These are phyloP conservation scores for Pleurotus pulmonarius DNA, from an alignment of 768 basidiomycete genomes.

Conservation along the genomic window DNA sequence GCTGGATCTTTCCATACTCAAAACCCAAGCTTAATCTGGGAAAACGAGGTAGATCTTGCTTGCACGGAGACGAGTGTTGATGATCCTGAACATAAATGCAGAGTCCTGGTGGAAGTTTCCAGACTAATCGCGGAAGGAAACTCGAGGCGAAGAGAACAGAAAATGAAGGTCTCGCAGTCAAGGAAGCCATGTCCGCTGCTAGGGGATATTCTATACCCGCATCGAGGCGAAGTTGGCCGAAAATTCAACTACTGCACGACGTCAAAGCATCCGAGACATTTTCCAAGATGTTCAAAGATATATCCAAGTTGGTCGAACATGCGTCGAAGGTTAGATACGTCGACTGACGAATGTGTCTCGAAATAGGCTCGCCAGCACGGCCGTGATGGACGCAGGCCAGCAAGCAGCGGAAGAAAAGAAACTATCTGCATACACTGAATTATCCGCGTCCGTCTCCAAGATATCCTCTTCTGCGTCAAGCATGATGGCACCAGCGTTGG, in stretches of 20 bases:
- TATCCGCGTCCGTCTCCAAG: conserved; percentile 44
- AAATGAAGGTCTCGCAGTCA: too few species aligned
- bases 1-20: neutral
- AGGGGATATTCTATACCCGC: neutral
- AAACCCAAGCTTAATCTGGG: neutral
- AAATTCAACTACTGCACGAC: too few species aligned
- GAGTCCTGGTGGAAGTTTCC: neutral
- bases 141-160: neutral
- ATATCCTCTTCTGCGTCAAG: conserved; percentile 38
- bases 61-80: too few species aligned
- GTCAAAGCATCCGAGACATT: neutral
- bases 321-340: neutral
- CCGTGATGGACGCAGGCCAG: conserved; percentile 37
- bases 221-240: neutral
- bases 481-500: conserved; percentile 41
- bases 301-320: neutral
- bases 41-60: too few species aligned
- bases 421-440: conserved; percentile 43
- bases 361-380: conserved; percentile 40
- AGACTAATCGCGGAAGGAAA: neutral
- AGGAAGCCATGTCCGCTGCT: neutral
- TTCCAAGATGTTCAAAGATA: neutral
- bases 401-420: conserved; percentile 44
- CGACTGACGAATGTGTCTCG: neutral
- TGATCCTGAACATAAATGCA: neutral